These are phyloP conservation scores for Beauveria sp. DNA, from an alignment of 2,329 filamentous ascomycete genomes.

Conservation along the genomic window DNA sequence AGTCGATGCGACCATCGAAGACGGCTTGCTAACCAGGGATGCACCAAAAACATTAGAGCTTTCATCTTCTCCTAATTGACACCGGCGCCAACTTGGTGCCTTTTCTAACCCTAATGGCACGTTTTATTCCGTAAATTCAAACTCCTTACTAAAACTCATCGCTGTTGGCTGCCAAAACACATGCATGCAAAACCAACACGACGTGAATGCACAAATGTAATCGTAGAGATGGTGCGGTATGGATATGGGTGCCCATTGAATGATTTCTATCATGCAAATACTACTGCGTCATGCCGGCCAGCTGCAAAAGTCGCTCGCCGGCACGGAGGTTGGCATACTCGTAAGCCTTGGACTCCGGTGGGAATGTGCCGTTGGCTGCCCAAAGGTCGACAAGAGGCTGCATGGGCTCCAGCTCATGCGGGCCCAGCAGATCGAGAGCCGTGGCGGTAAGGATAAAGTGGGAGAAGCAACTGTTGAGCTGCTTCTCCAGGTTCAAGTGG, in stretches of 20 bases:
- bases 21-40: background rate
- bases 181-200: slow-evolving; percentile 6
- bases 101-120: background rate
- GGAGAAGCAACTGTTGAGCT: slow-evolving; percentile 80
- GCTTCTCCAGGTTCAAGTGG: slow-evolving; percentile 71
- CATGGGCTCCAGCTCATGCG: slow-evolving; percentile 92
- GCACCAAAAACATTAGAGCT: background rate
- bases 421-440: slow-evolving; percentile 74
- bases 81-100: background rate
- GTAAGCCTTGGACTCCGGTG: slow-evolving; percentile 62
- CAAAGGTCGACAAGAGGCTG: slow-evolving; percentile 88
- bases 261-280: slow-evolving; percentile 6
- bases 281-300: slow-evolving; percentile 26
- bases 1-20: background rate
- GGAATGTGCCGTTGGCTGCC: slow-evolving; percentile 82
- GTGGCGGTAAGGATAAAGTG: slow-evolving; percentile 77
- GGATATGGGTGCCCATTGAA: background rate
- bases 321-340: slow-evolving; percentile 55
- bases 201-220: slow-evolving; percentile 1
- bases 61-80: background rate
- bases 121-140: slow-evolving; percentile 1
- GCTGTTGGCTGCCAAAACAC: background rate
- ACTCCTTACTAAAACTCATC: background rate
- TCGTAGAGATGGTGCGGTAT: slow-evolving; percentile 6
- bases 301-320: slow-evolving; percentile 50